phyloP scores from a whole-genome alignment of 495 filamentous ascomycete genomes.

The Clavariopsis aquatica region DNA sequence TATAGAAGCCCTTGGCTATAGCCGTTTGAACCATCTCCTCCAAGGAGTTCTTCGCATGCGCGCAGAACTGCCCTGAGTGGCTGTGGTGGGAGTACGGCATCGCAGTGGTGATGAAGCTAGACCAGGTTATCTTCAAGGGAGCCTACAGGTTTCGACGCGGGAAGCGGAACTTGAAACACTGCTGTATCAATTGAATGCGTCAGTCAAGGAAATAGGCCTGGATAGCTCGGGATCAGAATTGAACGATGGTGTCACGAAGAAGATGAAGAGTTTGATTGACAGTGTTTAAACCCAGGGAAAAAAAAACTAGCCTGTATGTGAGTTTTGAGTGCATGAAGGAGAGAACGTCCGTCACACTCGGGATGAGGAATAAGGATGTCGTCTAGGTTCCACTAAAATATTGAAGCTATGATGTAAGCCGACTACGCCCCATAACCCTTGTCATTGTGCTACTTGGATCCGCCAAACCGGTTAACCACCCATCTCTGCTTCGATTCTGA shows the following conservation, averaged over 20 bases:
- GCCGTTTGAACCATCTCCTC: slow-evolving; percentile 82
- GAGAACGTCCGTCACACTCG: neutral
- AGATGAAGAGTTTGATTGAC: neutral
- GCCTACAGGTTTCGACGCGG: neutral
- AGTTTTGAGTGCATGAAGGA: too few relatives aligned
- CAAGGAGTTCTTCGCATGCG: slow-evolving; percentile 79
- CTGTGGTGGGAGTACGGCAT: slow-evolving; percentile 99
- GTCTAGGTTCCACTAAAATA: neutral
- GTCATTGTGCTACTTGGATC: neutral
- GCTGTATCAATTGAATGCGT: neutral
- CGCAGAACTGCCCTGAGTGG: slow-evolving; percentile 97
- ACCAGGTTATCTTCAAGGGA: neutral
- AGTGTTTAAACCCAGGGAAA: too few relatives aligned
- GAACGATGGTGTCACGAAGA: neutral
- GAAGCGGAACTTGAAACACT: neutral
- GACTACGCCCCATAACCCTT: neutral
- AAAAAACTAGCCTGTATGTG: too few relatives aligned
- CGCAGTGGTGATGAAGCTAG: neutral
- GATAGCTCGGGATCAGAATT: neutral
- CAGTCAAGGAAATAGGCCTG: neutral
- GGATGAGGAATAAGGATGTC: neutral
- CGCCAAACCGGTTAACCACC: neutral
- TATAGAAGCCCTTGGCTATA: slow-evolving; percentile 73
- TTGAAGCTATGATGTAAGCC: slow-evolving; percentile 1
- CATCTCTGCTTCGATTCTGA: too few relatives aligned